Conservation (phyloP, 1,139 yeast species). For the Scheffersomyces titani region DNA sequence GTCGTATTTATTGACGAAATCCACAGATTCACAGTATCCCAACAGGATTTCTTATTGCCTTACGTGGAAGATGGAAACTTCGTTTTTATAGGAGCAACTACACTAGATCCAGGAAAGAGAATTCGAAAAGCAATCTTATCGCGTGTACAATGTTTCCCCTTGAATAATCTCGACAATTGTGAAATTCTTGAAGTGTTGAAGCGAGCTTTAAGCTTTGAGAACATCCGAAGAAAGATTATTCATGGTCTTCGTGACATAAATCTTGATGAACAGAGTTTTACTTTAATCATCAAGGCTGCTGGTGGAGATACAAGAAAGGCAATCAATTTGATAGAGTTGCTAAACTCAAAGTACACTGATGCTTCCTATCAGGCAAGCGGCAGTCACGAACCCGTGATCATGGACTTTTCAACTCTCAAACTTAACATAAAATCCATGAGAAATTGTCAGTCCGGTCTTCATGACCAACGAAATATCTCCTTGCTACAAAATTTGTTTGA, state of each 20-base stretch:
- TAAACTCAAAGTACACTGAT: constrained; percentile 18
- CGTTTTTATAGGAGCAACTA: constrained; percentile 49
- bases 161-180: constrained; percentile 17
- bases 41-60: constrained; percentile 46
- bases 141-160: constrained; percentile 40
- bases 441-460: constrained; percentile 13
- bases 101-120: constrained; percentile 31
- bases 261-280: constrained; percentile 14
- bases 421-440: constrained; percentile 9
- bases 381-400: background rate
- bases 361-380: background rate
- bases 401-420: constrained; percentile 1
- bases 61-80: constrained; percentile 42
- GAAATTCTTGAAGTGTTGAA: constrained; percentile 24
- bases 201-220: constrained; percentile 30
- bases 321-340: constrained; percentile 31
- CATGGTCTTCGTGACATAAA: constrained; percentile 11
- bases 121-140: constrained; percentile 41
- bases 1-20: constrained; percentile 48
- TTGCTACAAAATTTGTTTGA: constrained; percentile 11
- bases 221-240: constrained; percentile 22
- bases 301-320: constrained; percentile 39
- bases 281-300: constrained; percentile 17
- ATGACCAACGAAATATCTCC: constrained; percentile 9
- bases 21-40: constrained; percentile 40